A percentile compares a stretch with the other conserved stretches of the same genome.
Evolutionary conservation across 2,329 filamentous ascomycete species (phyloP).

Genomic region (Lecanicillium sp.): DNA sequence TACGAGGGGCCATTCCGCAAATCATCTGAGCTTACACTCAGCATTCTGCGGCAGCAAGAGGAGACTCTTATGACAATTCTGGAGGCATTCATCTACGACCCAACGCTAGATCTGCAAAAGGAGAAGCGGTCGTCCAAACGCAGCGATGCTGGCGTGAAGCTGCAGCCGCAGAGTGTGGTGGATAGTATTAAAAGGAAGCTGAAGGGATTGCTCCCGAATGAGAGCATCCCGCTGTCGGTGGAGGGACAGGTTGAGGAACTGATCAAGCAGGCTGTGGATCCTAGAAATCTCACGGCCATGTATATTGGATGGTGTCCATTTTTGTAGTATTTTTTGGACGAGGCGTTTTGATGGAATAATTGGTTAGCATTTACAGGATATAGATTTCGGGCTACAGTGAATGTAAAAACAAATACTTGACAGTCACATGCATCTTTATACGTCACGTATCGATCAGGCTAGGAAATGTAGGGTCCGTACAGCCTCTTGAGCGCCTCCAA

Average conservation of each 20-base stretch:
- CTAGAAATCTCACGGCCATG: conserved; percentile 78
- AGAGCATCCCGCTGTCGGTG: conserved; percentile 87
- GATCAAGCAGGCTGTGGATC: conserved; percentile 77
- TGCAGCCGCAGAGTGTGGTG: conserved; percentile 66
- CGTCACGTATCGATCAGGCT: too few species aligned
- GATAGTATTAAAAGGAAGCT: conserved; percentile 86
- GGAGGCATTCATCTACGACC: conserved; percentile 95
- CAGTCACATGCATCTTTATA: too few species aligned
- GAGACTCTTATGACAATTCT: conserved; percentile 96
- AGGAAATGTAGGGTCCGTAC: too few species aligned
- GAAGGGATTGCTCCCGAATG: conserved; percentile 71
- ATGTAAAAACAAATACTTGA: too few species aligned
- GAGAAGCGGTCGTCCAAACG: conserved; percentile 44
- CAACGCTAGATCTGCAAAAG: conserved; percentile 80
- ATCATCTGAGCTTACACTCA: conserved; percentile 81
- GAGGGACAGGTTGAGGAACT: conserved; percentile 97
- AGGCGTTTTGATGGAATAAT: too few species aligned
- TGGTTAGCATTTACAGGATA: too few species aligned
- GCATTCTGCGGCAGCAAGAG: conserved; percentile 79
- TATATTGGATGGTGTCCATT: conserved; percentile 88
- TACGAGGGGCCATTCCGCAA: conserved; percentile 90
- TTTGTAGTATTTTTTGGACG: conserved; percentile 25
- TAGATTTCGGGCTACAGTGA: too few species aligned
- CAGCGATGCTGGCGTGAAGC: conserved; percentile 34
- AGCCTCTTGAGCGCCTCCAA: too few species aligned